Evolutionary conservation across 129 eudicot species (phyloP).

Genomic region (Pittosporum tobira): DNA sequence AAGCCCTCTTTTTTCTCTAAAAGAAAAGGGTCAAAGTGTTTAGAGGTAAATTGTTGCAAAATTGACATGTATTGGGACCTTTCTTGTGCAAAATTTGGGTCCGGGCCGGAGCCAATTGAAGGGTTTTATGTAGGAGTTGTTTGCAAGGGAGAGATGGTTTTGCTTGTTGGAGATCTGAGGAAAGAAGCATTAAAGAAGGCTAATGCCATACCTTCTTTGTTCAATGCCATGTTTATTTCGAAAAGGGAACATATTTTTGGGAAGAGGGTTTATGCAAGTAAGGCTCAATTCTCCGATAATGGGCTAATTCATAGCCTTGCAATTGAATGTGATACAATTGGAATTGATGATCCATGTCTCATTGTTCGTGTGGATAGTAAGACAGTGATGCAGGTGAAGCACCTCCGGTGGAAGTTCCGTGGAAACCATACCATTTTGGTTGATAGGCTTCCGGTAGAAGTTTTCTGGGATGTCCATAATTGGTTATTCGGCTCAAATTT

Average conservation of each 20-base stretch:
- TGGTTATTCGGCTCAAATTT: slow-evolving; percentile 60
- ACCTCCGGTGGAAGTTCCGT: slow-evolving; percentile 64
- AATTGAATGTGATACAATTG: slow-evolving; percentile 57
- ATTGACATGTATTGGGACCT: slow-evolving; percentile 79
- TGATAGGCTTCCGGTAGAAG: slow-evolving; percentile 72
- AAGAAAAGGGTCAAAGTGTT: slow-evolving; percentile 53
- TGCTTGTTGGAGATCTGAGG: slow-evolving; percentile 69
- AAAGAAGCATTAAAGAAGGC: slow-evolving; percentile 62
- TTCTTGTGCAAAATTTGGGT: slow-evolving; percentile 52
- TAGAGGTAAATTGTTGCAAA: slow-evolving; percentile 37
- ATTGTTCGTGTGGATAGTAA: slow-evolving; percentile 52
- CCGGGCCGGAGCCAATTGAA: slow-evolving; percentile 70
- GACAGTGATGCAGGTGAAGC: slow-evolving; percentile 63
- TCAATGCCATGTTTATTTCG: slow-evolving; percentile 32
- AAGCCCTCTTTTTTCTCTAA: slow-evolving; percentile 70
- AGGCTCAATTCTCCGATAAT: slow-evolving; percentile 58
- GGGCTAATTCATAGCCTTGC: slow-evolving; percentile 55
- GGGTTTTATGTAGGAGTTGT: slow-evolving; percentile 58
- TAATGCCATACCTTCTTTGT: slow-evolving; percentile 26
- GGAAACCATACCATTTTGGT: slow-evolving; percentile 58
- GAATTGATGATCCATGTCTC: slow-evolving; percentile 41
- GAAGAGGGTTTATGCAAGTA: slow-evolving; percentile 45
- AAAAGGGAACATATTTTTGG: slow-evolving; percentile 75
- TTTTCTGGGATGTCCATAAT: slow-evolving; percentile 78
- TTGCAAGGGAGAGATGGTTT: slow-evolving; percentile 42